Evolutionary conservation across 257 asterid species (phyloP).

Genomic region (Rhazya stricta): DNA sequence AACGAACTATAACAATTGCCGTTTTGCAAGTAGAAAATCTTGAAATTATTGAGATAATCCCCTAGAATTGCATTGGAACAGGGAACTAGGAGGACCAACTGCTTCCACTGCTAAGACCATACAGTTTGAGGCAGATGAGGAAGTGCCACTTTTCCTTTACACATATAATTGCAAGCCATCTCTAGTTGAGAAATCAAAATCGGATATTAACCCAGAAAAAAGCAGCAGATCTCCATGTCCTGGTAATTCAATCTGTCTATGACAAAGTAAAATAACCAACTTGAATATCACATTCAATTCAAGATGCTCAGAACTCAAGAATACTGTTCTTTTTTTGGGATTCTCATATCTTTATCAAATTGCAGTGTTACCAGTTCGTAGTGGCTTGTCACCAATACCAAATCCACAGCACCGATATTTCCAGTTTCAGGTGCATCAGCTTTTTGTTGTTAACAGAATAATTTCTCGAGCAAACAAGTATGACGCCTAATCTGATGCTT

Average conservation of each 20-base stretch:
- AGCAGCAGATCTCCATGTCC: slow-evolving; percentile 18
- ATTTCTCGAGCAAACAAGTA: background rate
- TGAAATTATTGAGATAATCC: background rate
- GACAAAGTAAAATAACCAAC: too few relatives aligned
- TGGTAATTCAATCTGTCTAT: slow-evolving; percentile 20
- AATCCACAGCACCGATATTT: slow-evolving; percentile 34
- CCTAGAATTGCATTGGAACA: background rate
- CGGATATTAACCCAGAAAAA: slow-evolving; percentile 8
- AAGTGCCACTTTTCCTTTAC: slow-evolving; percentile 40
- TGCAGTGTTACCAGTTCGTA: slow-evolving; percentile 41
- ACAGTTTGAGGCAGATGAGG: slow-evolving; percentile 38
- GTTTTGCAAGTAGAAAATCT: background rate
- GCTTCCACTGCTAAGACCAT: slow-evolving; percentile 13
- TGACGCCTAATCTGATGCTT: background rate
- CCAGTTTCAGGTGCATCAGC: slow-evolving; percentile 44
- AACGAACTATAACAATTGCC: background rate
- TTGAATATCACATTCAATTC: background rate
- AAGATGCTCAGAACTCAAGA: background rate
- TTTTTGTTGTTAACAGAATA: background rate
- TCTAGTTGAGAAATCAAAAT: slow-evolving; percentile 21
- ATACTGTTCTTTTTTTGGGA: background rate
- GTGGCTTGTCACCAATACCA: slow-evolving; percentile 32
- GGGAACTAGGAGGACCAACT: background rate
- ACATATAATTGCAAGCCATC: slow-evolving; percentile 29
- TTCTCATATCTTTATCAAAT: background rate